Percentiles rank a stretch among this genome's conserved stretches.
Conservation (phyloP, 495 filamentous ascomycete genomes). For the Extremus antarcticus region DNA sequence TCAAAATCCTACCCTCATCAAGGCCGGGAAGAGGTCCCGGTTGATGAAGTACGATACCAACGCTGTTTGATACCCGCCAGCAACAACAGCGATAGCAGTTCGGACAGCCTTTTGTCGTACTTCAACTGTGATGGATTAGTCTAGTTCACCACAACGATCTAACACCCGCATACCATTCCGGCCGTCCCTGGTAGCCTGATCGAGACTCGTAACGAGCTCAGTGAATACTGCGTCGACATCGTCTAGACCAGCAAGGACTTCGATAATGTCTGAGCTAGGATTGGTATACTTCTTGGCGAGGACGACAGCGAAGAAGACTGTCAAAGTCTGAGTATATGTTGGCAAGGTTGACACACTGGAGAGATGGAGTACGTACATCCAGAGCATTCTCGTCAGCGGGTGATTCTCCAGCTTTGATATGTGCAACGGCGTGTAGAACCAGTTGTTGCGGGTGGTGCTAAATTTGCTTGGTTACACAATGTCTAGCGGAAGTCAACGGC, state of each 20-base stretch:
- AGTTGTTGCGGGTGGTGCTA: slow-evolving; percentile 66
- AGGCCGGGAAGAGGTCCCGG: slow-evolving; percentile 80
- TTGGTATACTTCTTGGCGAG: slow-evolving; percentile 90
- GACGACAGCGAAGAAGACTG: slow-evolving; percentile 69
- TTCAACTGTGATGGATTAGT: slow-evolving; percentile 41
- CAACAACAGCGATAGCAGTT: slow-evolving; percentile 72
- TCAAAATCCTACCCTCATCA: slow-evolving; percentile 67
- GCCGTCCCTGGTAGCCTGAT: slow-evolving; percentile 70
- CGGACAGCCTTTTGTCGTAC: slow-evolving; percentile 69
- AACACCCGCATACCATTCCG: slow-evolving; percentile 46
- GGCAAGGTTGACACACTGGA: background rate
- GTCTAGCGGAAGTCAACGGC: background rate
- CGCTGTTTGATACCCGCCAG: slow-evolving; percentile 87
- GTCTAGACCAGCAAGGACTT: slow-evolving; percentile 76
- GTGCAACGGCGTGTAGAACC: slow-evolving; percentile 59
- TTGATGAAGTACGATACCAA: slow-evolving; percentile 92
- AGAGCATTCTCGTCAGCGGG: slow-evolving; percentile 70
- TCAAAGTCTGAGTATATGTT: slow-evolving; percentile 65
- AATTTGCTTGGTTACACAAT: background rate
- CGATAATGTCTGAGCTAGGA: slow-evolving; percentile 88
- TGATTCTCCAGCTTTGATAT: slow-evolving; percentile 49
- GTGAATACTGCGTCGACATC: slow-evolving; percentile 75
- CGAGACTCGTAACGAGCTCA: slow-evolving; percentile 75
- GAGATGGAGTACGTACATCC: slow-evolving; percentile 55
- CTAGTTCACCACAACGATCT: background rate